Evolutionary conservation across 2,329 filamentous ascomycete species (phyloP), one percentile per base, ranked within the genome.

Genomic region (Penicillium corylophilum): DNA sequence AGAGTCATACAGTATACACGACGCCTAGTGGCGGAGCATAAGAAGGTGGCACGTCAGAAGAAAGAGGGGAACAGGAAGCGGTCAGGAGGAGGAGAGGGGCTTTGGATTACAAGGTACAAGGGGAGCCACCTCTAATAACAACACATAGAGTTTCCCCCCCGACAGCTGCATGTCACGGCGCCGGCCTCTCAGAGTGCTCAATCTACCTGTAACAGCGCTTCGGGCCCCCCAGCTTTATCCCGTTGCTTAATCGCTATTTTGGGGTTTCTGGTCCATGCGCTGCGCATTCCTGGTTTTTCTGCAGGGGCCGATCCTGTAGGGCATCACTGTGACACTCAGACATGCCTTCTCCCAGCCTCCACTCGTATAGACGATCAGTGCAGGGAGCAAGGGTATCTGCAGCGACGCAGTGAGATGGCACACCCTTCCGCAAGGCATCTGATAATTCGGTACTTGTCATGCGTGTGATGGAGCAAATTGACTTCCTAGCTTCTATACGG

Each of bases 321-420:
- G 10, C 28, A 36, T 40, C 18, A 50, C 47, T 38, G 56, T 56
- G 46, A 54, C 56, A 59, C 51, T 48, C 48, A 51, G 54, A 50
- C 56, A 51, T 51, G 24, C 53, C 48, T 52, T 16, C n/a, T 33
- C 48, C 16, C 35, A 39, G 28, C 44, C 50, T 45, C 38, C 51
- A 48, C 47, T 23, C 12, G 31, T 22, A 42, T 24, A 44, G 53
- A 50, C 50, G 55, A 46, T 53, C 55, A 33, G 44, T 56, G 51
- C 53, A 59, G 22, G 48, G 44, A 23, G 41, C 50, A 48, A 51
- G 51, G 55, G 51, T 50, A 41, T 54, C 46, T 56, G 53, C 53
- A 47, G 29, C 24, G 35, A 50, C 57, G 59, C 57, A 57, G 57
- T 61, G 48, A 62, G 60, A 57, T 59, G 53, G 43, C 50, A 60